phyloP scores from a whole-genome alignment of 2,329 filamentous ascomycete species.

The Calycina marina region DNA sequence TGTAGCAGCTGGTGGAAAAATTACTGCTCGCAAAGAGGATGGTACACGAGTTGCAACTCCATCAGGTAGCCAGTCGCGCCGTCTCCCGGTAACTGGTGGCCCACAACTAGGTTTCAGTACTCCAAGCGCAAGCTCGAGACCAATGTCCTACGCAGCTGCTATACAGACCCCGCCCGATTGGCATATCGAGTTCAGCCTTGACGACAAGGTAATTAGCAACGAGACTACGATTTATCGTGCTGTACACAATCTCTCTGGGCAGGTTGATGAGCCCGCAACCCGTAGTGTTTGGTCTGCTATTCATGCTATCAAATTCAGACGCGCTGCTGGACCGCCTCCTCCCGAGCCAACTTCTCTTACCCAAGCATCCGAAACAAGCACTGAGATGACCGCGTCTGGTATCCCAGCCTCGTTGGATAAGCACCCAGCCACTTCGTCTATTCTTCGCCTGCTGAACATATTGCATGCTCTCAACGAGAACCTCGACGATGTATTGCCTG shows the following conservation, averaged over 20 bases:
- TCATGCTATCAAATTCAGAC: conserved; percentile 83
- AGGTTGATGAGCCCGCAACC: conserved; percentile 48
- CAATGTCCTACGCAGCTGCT: conserved; percentile 73
- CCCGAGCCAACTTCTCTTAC: conserved; percentile 52
- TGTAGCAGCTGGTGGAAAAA: conserved; percentile 70
- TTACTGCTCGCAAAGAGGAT: conserved; percentile 84
- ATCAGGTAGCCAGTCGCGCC: conserved; percentile 29
- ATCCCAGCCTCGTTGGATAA: conserved; percentile 71
- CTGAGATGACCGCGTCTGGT: conserved; percentile 39
- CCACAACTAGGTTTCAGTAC: conserved; percentile 24
- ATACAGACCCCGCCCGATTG: conserved; percentile 81
- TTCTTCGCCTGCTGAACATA: conserved; percentile 76
- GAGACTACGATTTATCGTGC: conserved; percentile 95
- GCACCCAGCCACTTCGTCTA: conserved; percentile 72
- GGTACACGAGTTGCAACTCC: conserved; percentile 78
- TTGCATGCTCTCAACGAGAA: conserved; percentile 88
- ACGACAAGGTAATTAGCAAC: conserved; percentile 69
- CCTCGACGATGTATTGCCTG: conserved; percentile 75
- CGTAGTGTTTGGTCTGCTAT: conserved; percentile 81
- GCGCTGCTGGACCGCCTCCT: conserved; percentile 70
- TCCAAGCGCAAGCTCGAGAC: conserved; percentile 39
- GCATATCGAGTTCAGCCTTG: conserved; percentile 92
- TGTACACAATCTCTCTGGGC: conserved; percentile 48
- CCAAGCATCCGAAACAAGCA: conserved; percentile 32
- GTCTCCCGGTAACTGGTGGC: conserved; percentile 23